Conservation (phyloP, 2,329 filamentous ascomycete genomes). For the Piedraia hortae region DNA sequence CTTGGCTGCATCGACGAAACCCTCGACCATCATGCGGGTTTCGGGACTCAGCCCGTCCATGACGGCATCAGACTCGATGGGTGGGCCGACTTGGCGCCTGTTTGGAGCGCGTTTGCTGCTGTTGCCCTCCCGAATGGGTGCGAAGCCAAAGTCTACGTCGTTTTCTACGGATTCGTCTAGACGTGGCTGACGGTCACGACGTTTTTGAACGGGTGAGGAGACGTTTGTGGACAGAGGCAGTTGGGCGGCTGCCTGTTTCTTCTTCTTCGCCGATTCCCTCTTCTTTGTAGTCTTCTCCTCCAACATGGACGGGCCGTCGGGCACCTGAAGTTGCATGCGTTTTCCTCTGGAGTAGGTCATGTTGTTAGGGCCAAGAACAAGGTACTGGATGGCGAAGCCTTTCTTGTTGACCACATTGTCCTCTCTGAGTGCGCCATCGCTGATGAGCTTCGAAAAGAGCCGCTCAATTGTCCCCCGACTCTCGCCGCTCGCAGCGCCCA, state of each 20-base stretch:
- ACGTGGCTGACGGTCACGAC: conserved; percentile 14
- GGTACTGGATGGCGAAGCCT: conserved; percentile 49
- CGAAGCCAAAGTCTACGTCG: conserved; percentile 22
- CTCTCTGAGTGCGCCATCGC: conserved; percentile 47
- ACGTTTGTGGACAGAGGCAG: conserved; percentile 37
- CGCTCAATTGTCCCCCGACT: conserved; percentile 55
- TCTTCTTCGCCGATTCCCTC: conserved; percentile 9
- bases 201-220: conserved; percentile 31
- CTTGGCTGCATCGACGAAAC: conserved; percentile 37
- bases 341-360: conserved; percentile 18
- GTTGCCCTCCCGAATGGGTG: conserved; percentile 10
- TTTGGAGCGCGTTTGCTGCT: conserved; percentile 13
- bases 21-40: conserved; percentile 34
- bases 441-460: conserved; percentile 50
- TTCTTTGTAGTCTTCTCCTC: conserved; percentile 3
- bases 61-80: conserved; percentile 29
- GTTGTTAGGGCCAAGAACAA: conserved; percentile 22
- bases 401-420: conserved; percentile 15
- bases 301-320: conserved; percentile 11
- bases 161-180: conserved; percentile 14
- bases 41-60: conserved; percentile 27
- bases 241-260: conserved; percentile 15
- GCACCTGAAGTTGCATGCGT: conserved; percentile 26
- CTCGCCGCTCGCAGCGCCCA: conserved; percentile 40
- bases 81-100: conserved; percentile 22